phyloP scores from a whole-genome alignment of 2,329 filamentous ascomycete genomes.

The Botrytis squamosa region DNA sequence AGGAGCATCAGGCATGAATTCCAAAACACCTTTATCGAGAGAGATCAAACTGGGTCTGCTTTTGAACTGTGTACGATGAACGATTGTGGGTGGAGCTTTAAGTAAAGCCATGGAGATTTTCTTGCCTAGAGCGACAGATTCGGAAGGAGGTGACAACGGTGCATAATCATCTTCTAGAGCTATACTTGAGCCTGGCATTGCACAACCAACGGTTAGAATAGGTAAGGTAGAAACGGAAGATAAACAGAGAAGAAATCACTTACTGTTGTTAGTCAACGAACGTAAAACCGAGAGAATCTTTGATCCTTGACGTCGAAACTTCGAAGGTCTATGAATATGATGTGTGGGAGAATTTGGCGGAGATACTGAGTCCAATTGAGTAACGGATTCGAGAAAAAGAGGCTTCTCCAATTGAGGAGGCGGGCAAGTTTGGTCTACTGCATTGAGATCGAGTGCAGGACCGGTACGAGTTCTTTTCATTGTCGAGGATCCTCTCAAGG shows the following conservation, averaged over 20 bases:
- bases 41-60: conserved; percentile 42
- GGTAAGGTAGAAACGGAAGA: not conserved
- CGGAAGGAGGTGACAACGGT: conserved; percentile 4
- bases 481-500: not conserved
- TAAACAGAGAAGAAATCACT: not conserved
- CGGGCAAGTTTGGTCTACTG: not conserved
- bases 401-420: not conserved
- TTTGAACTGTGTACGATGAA: conserved; percentile 44
- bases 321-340: conserved; percentile 37
- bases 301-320: conserved; percentile 44
- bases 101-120: conserved; percentile 46
- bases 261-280: conserved; percentile 45
- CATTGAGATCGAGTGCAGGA: conserved; percentile 18
- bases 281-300: conserved; percentile 46
- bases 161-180: conserved; percentile 11
- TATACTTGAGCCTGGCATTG: not conserved
- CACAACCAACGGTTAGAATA: not conserved
- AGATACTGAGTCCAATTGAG: conserved; percentile 23
- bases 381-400: not conserved
- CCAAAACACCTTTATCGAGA: conserved; percentile 37
- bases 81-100: conserved; percentile 44
- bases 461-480: conserved; percentile 33
- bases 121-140: conserved; percentile 17
- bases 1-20: conserved; percentile 27
- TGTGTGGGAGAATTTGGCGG: conserved; percentile 33